Evolutionary conservation across 345 rosid genomes (phyloP), one percentile per base, ranked within the genome.

Genomic region (Aquilaria yunnanensis): DNA sequence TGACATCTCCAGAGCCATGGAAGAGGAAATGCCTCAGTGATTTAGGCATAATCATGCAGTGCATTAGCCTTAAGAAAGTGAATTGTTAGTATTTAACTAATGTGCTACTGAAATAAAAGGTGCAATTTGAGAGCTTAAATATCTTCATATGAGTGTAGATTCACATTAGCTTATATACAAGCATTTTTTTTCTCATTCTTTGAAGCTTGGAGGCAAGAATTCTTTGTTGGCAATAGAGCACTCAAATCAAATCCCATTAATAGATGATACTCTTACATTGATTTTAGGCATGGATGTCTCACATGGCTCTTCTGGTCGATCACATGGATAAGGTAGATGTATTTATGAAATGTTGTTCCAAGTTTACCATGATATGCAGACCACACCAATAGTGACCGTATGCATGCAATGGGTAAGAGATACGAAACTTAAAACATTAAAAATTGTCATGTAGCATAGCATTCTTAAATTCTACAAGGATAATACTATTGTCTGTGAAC

Each of bases 281-380:
- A 94, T 94, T 71, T 74, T 94, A 77, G 99, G 99, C 41, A 88
- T 94, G 96, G 97, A 88, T 80, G 95, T 94, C 62, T 90, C 97
- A 60, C 99, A 88, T 71, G 95, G 96, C 33, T 75, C 97, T 66
- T 90, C 95, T 70, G 96, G 92, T 67, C 43, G 0, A 16, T 16
- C 23, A 16, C 23, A 16, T 16, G 23, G 0, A 16, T 16, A 3
- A 4, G 43, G 8, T 4, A 34, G 6, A 34, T 34, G 8, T 37
- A 37, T 3, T 37, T 37, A 16, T 16, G 43, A 4, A 5, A 34
- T 3, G 6, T 34, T 34, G 23, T 16, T 6, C 41, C 3, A 34
- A 6, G 3, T 34, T 34, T 34, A 34, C 6, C 5, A 3, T 34
- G 6, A 34, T 34, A 34, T 34, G 6, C 6, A 34, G 23, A 34